Percentiles rank a stretch among this genome's conserved stretches.
phyloP scores from a whole-genome alignment of 78 protist species.

The Tieghemostelium lacteum region DNA sequence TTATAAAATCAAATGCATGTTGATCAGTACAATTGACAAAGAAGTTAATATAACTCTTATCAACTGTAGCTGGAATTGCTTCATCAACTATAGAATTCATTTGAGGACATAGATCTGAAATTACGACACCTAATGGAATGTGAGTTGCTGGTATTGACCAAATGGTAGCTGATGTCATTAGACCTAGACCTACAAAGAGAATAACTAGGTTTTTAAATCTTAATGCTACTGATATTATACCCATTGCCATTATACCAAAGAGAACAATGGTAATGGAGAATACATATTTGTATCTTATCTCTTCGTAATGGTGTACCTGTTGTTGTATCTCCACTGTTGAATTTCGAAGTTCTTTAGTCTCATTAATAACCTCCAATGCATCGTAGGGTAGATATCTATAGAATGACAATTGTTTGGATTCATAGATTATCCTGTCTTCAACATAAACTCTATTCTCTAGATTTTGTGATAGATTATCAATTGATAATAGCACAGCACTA shows the following conservation, averaged over 20 bases:
- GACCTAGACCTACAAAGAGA: background rate
- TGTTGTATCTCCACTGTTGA: background rate
- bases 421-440: slow-evolving; percentile 41
- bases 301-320: slow-evolving; percentile 26
- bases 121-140: slow-evolving; percentile 31
- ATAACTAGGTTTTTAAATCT: background rate
- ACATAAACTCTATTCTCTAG: slow-evolving; percentile 7
- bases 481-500: slow-evolving; percentile 12
- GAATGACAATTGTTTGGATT: background rate
- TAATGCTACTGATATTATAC: slow-evolving; percentile 15
- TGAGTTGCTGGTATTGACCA: slow-evolving; percentile 58
- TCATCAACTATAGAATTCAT: slow-evolving; percentile 10
- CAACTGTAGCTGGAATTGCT: slow-evolving; percentile 1
- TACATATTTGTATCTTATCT: slow-evolving; percentile 15
- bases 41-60: slow-evolving; percentile 25
- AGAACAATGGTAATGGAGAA: background rate
- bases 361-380: slow-evolving; percentile 18
- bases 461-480: slow-evolving; percentile 11
- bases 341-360: background rate
- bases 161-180: background rate
- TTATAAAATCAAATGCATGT: background rate
- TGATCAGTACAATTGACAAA: slow-evolving; percentile 36
- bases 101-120: slow-evolving; percentile 60
- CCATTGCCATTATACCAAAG: slow-evolving; percentile 7
- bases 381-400: slow-evolving; percentile 46